Conservation (phyloP, 2,329 filamentous ascomycete genomes). For the Fusarium sublunatum region DNA sequence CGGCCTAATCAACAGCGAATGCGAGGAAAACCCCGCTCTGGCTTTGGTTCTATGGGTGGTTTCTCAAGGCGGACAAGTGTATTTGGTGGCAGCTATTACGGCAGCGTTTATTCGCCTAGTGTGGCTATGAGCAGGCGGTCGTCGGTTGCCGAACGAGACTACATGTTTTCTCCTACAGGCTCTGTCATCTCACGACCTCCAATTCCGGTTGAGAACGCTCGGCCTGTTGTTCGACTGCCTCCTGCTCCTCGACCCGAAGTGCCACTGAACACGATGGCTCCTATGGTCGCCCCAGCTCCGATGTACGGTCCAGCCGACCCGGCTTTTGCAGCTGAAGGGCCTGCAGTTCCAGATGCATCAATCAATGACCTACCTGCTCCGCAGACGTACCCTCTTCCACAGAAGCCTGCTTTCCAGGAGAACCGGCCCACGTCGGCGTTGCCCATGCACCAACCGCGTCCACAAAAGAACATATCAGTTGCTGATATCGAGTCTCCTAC, state of each 20-base stretch:
- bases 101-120: conserved; percentile 87
- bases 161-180: conserved; percentile 81
- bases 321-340: conserved; percentile 28
- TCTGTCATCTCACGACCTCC: conserved; percentile 78
- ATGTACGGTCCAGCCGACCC: conserved; percentile 31
- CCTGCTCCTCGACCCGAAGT: conserved; percentile 61
- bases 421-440: conserved; percentile 61
- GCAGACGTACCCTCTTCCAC: conserved; percentile 68
- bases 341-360: conserved; percentile 47
- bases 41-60: conserved; percentile 73
- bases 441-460: conserved; percentile 93
- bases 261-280: conserved; percentile 35
- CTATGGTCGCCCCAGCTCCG: conserved; percentile 11
- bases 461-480: conserved; percentile 93
- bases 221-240: conserved; percentile 86
- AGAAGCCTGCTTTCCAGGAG: conserved; percentile 69
- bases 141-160: conserved; percentile 76
- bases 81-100: conserved; percentile 75
- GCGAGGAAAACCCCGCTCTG: conserved; percentile 76
- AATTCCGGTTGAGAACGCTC: conserved; percentile 68
- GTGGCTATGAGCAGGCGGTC: conserved; percentile 89
- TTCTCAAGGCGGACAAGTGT: conserved; percentile 85
- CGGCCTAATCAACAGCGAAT: conserved; percentile 90
- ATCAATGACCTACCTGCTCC: conserved; percentile 67
- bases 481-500: conserved; percentile 90